Evolutionary conservation across 2,329 filamentous ascomycete species (phyloP), one percentile per base, ranked within the genome.

Genomic region (Emergomyces orientalis): DNA sequence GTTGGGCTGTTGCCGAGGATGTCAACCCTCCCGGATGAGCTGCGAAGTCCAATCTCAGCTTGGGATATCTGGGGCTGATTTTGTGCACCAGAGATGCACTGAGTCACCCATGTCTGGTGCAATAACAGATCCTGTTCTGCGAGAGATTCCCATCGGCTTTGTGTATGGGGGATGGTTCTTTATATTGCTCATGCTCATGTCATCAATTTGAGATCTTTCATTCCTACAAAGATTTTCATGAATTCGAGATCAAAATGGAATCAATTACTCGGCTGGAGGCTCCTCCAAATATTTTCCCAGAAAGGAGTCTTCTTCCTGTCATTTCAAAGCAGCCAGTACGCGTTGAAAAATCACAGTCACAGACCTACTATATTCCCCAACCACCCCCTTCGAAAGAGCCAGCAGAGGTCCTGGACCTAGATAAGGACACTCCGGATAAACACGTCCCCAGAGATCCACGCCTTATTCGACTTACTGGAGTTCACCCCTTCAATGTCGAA

Each of bases 401-500:
- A 4, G 86, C 82, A 57, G 77, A 82, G 51, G 83, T 94, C 14
- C 79, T 95, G 6, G 80, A 86, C n/a, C 77, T 90, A 70, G 91
- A 96, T 72, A 80, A 89, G 66, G 88, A 88, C 65, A 97, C 91
- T 0, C 92, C 92, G 9, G 92, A 97, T 71, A 80, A 76, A 67
- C 90, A 93, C 78, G 89, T 97, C 25, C 82, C 86, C 27, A 82
- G 92, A 73, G 91, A 96, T 75, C 81, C 88, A 0, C 83, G 91
- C 49, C 80, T 97, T 19, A 94, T 97, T 67, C 84, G 92, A 59
- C 79, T 97, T 17, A 97, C 92, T 13, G 92, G 92, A 30, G 83
- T 90, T 6, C 92, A 96, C 74, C 92, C 92, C 0, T 96, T 95
- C 79, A 97, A 97, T 69, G 88, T 89, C 58, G 92, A 97, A 75